phyloP scores from a whole-genome alignment of 2,329 filamentous ascomycete species.

The Tolypocladium tundrense region DNA sequence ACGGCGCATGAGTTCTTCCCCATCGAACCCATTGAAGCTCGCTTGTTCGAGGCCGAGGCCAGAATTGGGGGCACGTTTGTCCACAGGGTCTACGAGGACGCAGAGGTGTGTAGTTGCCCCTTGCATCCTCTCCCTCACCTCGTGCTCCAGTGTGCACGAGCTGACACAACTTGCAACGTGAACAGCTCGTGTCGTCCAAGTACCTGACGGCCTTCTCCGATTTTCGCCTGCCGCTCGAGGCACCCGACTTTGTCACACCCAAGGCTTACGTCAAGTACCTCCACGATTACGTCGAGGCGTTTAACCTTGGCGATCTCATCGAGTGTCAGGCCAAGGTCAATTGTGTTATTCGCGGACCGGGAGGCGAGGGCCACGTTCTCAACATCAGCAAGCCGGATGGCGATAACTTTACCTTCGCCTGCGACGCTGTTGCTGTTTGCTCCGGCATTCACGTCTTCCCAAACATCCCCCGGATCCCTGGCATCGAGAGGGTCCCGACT shows the following conservation, averaged over 20 bases:
- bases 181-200: constrained; percentile 35
- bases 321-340: constrained; percentile 21
- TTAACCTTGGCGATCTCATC: constrained; percentile 26
- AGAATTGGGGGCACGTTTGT: constrained; percentile 36
- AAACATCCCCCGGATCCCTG: constrained; percentile 25
- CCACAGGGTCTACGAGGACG: constrained; percentile 35
- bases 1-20: constrained; percentile 27
- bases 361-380: constrained; percentile 6
- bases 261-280: constrained; percentile 32
- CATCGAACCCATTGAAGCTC: constrained; percentile 26
- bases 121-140: not conserved
- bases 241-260: constrained; percentile 33
- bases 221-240: constrained; percentile 29
- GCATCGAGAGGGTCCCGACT: constrained; percentile 22
- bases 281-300: constrained; percentile 26
- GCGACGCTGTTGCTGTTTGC: constrained; percentile 36
- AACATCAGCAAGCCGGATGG: constrained; percentile 2
- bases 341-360: constrained; percentile 10
- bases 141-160: not conserved
- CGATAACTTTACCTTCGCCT: constrained; percentile 16
- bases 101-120: constrained; percentile 21
- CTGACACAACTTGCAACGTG: not conserved
- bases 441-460: constrained; percentile 33
- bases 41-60: constrained; percentile 32
- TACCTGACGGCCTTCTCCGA: constrained; percentile 41